A percentile compares a stretch with the other conserved stretches of the same genome.
These are phyloP conservation scores for Bocquillonia castaneifolia DNA, from an alignment of 441 rosid genomes.

Conservation along the genomic window DNA sequence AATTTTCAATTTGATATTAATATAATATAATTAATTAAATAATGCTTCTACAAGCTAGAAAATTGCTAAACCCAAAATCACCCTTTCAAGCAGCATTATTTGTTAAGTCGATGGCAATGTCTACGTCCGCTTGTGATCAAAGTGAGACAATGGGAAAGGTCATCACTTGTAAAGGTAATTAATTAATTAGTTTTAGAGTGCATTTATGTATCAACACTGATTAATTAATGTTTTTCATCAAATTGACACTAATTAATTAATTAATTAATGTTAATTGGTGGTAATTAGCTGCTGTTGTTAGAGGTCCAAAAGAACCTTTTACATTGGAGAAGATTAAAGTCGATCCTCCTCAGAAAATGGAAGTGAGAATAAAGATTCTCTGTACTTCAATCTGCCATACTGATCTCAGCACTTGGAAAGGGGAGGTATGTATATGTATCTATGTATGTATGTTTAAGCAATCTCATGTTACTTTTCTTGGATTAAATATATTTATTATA, in stretches of 20 bases:
- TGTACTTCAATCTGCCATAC: slow-evolving; percentile 43
- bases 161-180: slow-evolving; percentile 38
- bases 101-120: neutral
- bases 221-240: neutral
- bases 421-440: slow-evolving; percentile 28
- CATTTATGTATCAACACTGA: too few species aligned
- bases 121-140: neutral
- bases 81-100: too few species aligned
- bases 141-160: slow-evolving; percentile 27
- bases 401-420: slow-evolving; percentile 39
- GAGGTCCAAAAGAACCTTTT: slow-evolving; percentile 35
- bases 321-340: slow-evolving; percentile 35
- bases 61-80: slow-evolving; percentile 2
- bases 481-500: neutral
- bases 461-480: neutral
- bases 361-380: slow-evolving; percentile 41
- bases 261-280: neutral
- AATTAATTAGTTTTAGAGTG: too few species aligned
- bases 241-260: neutral
- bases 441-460: too few species aligned
- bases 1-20: too few species aligned
- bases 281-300: slow-evolving; percentile 33
- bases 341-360: slow-evolving; percentile 42
- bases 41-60: slow-evolving; percentile 4
- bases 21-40: too few species aligned